phyloP scores from a whole-genome alignment of 768 basidiomycete species.

The Collybia nuda region DNA sequence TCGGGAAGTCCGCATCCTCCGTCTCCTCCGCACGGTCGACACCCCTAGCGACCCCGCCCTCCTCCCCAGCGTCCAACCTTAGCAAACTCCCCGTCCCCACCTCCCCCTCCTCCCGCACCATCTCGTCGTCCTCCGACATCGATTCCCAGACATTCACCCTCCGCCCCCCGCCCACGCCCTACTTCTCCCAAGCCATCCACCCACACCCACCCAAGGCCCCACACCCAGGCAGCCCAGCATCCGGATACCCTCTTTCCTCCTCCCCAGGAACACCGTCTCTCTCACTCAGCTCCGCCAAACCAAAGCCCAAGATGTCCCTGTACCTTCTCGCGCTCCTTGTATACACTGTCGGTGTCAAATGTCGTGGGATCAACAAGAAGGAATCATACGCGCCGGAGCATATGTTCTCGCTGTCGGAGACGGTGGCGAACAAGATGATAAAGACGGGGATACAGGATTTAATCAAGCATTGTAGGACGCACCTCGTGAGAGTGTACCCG shows the following conservation, averaged over 20 bases:
- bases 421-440: constrained; percentile 71
- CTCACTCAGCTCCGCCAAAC: constrained; percentile 17
- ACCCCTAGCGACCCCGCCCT: too few relatives aligned
- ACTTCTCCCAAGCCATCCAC: neutral
- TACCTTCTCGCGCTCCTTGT: constrained; percentile 76
- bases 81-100: too few relatives aligned
- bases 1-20: constrained; percentile 7
- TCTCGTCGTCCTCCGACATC: neutral
- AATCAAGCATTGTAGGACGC: constrained; percentile 82
- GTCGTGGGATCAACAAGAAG: constrained; percentile 85
- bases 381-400: constrained; percentile 85
- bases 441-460: constrained; percentile 65
- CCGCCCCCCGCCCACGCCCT: neutral
- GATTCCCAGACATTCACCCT: neutral
- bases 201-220: neutral
- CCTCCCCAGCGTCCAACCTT: too few relatives aligned
- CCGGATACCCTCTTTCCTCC: too few relatives aligned
- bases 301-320: constrained; percentile 71
- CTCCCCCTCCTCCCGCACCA: neutral
- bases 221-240: neutral
- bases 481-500: constrained; percentile 86
- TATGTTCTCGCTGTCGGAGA: constrained; percentile 92
- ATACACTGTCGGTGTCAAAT: constrained; percentile 96
- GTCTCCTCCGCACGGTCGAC: neutral
- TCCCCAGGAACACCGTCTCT: neutral